These are phyloP conservation scores for Fistulinella cinereoalba DNA, from an alignment of 1,284 basidiomycete species.

Conservation along the genomic window DNA sequence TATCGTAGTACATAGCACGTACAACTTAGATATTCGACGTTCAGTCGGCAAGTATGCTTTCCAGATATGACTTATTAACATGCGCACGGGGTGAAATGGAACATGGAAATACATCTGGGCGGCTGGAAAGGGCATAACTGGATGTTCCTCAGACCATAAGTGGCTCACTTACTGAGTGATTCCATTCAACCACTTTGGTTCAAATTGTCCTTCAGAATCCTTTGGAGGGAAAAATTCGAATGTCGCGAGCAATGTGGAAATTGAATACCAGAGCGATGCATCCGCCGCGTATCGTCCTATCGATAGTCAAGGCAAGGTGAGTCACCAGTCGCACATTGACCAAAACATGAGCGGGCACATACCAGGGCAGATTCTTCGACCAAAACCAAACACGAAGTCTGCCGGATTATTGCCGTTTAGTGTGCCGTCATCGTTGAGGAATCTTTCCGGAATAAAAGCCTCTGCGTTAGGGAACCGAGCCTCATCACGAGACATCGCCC, in stretches of 20 bases:
- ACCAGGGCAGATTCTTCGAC: conserved; percentile 19
- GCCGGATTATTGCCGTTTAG: conserved; percentile 13
- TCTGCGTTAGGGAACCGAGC: conserved; percentile 17
- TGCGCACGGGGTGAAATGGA: not conserved
- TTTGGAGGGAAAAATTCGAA: conserved; percentile 7
- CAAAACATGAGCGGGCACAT: not conserved
- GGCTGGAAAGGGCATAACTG: not conserved
- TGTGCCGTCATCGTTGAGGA: conserved; percentile 9
- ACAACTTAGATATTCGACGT: too few species aligned
- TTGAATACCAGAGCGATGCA: conserved; percentile 9
- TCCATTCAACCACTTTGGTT: conserved; percentile 3
- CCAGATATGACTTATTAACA: not conserved
- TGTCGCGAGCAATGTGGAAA: conserved; percentile 12
- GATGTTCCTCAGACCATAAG: not conserved
- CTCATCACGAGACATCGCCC: conserved; percentile 23
- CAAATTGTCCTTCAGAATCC: conserved; percentile 4
- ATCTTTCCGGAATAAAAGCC: conserved; percentile 15
- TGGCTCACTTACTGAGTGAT: not conserved
- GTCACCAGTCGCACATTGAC: too few species aligned
- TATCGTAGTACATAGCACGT: too few species aligned
- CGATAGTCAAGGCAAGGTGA: not conserved
- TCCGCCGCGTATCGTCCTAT: conserved; percentile 9
- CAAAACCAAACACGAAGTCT: conserved; percentile 22
- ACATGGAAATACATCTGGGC: not conserved
- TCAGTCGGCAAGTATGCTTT: not conserved